Conservation (phyloP, 2,329 filamentous ascomycete genomes). For the Sphaerulina vaccinii region DNA sequence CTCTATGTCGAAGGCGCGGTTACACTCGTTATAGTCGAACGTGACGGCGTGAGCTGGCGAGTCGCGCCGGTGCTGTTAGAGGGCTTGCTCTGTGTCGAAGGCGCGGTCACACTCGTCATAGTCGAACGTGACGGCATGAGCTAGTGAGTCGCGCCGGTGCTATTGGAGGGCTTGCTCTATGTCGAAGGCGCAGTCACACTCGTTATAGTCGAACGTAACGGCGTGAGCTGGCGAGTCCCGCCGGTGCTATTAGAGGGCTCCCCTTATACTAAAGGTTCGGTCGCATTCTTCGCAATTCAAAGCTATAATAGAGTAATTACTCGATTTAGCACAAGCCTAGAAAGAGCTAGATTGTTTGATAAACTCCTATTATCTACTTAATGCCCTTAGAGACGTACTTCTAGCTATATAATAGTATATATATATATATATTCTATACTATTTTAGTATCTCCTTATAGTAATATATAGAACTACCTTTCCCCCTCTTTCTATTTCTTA, state of each 20-base stretch:
- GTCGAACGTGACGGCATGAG: constrained; percentile 4
- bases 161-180: neutral
- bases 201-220: constrained; percentile 1
- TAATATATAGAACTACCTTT: neutral
- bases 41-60: constrained; percentile 2
- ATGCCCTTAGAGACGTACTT: neutral
- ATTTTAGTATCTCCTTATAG: neutral
- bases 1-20: constrained; percentile 7
- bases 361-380: neutral
- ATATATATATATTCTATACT: neutral
- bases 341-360: neutral
- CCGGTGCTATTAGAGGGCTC: neutral
- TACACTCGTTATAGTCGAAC: constrained; percentile 1
- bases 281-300: neutral
- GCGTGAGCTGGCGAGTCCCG: constrained; percentile 1
- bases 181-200: neutral
- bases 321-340: neutral
- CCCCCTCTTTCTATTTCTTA: neutral
- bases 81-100: constrained; percentile 9
- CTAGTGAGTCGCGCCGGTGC: neutral
- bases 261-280: neutral
- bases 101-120: neutral
- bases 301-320: neutral
- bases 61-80: constrained; percentile 1
- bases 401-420: neutral